Conservation (phyloP, 495 filamentous ascomycete species). For the Penicillium maclennaniae region DNA sequence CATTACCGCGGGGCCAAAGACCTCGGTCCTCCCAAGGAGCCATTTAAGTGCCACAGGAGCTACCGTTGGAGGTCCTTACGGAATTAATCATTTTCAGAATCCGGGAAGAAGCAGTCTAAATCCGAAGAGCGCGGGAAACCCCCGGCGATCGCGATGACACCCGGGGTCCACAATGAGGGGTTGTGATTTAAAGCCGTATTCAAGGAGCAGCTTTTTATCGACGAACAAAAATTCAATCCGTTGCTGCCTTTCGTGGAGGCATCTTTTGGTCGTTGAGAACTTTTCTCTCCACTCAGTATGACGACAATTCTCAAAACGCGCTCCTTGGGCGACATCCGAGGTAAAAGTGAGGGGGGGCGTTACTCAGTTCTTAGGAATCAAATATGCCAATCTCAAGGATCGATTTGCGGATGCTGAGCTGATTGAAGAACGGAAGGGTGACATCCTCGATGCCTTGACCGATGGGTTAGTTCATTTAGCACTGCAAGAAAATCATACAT, state of each 20-base stretch:
- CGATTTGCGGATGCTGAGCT: constrained; percentile 30
- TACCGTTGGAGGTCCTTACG: neutral
- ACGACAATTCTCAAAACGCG: neutral
- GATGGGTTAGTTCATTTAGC: constrained; percentile 20
- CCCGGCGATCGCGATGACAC: too few species aligned
- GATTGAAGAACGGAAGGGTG: constrained; percentile 16
- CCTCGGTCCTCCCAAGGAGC: too few species aligned
- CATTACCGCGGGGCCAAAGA: too few species aligned
- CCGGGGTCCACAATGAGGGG: neutral
- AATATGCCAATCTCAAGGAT: constrained; percentile 33
- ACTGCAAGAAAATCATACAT: neutral
- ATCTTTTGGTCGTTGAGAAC: too few species aligned
- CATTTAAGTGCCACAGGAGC: neutral
- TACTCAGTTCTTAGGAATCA: constrained; percentile 30
- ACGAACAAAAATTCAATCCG: neutral
- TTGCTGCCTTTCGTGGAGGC: neutral
- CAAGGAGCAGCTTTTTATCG: neutral
- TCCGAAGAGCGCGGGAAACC: neutral
- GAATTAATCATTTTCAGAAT: neutral
- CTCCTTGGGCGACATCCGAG: constrained; percentile 21
- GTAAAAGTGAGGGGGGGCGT: constrained; percentile 21
- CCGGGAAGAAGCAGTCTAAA: neutral
- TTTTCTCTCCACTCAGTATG: neutral
- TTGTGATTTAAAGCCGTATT: neutral
- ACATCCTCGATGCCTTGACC: constrained; percentile 24